These are phyloP conservation scores for Ophiosphaerella korrae DNA, from an alignment of 2,329 filamentous ascomycete species.

Conservation along the genomic window DNA sequence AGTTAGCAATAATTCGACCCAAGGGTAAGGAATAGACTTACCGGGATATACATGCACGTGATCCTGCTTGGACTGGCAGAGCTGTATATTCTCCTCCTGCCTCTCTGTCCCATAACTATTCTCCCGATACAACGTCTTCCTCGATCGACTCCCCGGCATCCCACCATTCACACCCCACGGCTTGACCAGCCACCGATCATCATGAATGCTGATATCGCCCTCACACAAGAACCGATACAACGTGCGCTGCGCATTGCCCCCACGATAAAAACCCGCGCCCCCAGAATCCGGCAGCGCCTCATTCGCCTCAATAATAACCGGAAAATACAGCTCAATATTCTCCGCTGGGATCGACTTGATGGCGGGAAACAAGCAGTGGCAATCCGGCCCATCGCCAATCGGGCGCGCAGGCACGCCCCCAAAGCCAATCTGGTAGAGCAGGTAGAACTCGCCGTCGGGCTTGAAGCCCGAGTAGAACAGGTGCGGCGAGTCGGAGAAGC, in stretches of 20 bases:
- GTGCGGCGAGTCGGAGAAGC: conserved; percentile 58
- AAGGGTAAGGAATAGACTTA: conserved; percentile 9
- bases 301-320: conserved; percentile 56
- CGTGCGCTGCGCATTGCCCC: conserved; percentile 57
- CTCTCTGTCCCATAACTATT: conserved; percentile 42
- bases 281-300: conserved; percentile 56
- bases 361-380: conserved; percentile 57
- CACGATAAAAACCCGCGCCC: conserved; percentile 54
- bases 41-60: conserved; percentile 52
- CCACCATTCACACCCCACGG: conserved; percentile 57
- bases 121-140: conserved; percentile 52
- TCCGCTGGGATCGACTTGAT: conserved; percentile 59
- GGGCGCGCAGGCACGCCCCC: conserved; percentile 56
- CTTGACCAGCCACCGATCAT: conserved; percentile 57
- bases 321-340: conserved; percentile 56
- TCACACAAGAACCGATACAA: conserved; percentile 54
- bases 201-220: conserved; percentile 56
- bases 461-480: conserved; percentile 59
- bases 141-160: conserved; percentile 51
- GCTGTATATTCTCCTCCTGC: conserved; percentile 42
- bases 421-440: conserved; percentile 58
- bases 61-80: conserved; percentile 56
- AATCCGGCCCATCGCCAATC: conserved; percentile 56
- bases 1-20: neutral
- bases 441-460: conserved; percentile 55